Evolutionary conservation across 2,329 filamentous ascomycete species (phyloP).

Genomic region (Hymenoscyphus infarciens): DNA sequence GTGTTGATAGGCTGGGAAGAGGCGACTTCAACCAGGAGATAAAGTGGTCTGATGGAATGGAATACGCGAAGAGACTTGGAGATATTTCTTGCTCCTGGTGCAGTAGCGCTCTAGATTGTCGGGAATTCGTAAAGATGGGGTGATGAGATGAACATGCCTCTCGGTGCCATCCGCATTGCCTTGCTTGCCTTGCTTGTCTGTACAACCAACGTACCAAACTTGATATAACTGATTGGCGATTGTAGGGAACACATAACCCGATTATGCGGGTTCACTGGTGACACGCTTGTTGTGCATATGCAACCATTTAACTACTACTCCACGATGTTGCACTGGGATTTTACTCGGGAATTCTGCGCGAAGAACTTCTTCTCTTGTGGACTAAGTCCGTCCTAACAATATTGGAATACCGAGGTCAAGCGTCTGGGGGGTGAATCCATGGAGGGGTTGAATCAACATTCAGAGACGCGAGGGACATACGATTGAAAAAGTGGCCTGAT

Average conservation of each 20-base stretch:
- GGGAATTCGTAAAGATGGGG: not conserved
- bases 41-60: conserved; percentile 12
- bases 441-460: not conserved
- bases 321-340: not conserved
- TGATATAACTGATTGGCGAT: not conserved
- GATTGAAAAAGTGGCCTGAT: conserved; percentile 12
- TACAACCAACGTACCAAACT: not conserved
- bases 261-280: not conserved
- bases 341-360: not conserved
- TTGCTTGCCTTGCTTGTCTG: too few relatives aligned
- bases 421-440: not conserved
- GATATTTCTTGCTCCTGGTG: not conserved
- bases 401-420: not conserved
- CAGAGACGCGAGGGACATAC: not conserved
- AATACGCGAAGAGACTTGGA: not conserved
- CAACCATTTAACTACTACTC: not conserved
- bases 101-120: conserved; percentile 6
- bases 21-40: not conserved
- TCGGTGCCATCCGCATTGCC: not conserved
- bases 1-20: conserved; percentile 5
- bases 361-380: not conserved
- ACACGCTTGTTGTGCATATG: not conserved
- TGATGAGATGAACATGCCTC: not conserved
- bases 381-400: too few relatives aligned
- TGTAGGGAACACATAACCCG: not conserved